These are phyloP conservation scores for Melampsora americana DNA, from an alignment of 1,284 basidiomycete species.

Conservation along the genomic window DNA sequence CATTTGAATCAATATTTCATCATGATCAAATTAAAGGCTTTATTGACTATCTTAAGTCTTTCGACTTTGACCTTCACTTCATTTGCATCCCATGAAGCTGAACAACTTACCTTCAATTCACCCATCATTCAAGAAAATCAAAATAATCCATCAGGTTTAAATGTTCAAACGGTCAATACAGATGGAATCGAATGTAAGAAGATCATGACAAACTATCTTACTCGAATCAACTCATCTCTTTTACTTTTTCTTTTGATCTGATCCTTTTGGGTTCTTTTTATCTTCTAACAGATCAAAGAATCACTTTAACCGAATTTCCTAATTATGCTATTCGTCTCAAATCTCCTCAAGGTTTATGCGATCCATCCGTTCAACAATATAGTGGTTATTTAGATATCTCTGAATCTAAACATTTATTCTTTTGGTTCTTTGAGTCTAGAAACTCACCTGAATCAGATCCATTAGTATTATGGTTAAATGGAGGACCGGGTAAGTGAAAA, in stretches of 20 bases:
- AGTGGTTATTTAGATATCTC: constrained; percentile 55
- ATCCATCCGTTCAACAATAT: constrained; percentile 53
- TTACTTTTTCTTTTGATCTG: no score
- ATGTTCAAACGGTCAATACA: constrained; percentile 10
- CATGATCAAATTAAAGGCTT: no score
- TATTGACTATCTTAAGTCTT: not conserved
- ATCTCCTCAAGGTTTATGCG: constrained; percentile 49
- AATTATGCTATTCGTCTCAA: constrained; percentile 35
- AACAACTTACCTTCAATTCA: constrained; percentile 35
- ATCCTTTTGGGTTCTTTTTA: no score
- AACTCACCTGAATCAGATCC: constrained; percentile 53
- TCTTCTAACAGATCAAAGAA: constrained; percentile 19
- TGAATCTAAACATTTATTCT: constrained; percentile 55
- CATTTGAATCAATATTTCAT: no score
- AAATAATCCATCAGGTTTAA: constrained; percentile 5
- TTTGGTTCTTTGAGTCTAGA: constrained; percentile 55
- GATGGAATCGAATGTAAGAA: constrained; percentile 37
- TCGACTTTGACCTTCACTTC: not conserved
- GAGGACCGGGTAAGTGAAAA: constrained; percentile 51
- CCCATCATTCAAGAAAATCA: not conserved
- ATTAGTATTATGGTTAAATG: constrained; percentile 55
- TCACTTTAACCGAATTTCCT: constrained; percentile 40
- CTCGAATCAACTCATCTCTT: no score
- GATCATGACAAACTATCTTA: no score
- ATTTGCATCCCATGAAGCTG: not conserved